Conservation (phyloP, 192 early-diverging fungal genomes). For the Jimgerdemannia lactiflua region DNA sequence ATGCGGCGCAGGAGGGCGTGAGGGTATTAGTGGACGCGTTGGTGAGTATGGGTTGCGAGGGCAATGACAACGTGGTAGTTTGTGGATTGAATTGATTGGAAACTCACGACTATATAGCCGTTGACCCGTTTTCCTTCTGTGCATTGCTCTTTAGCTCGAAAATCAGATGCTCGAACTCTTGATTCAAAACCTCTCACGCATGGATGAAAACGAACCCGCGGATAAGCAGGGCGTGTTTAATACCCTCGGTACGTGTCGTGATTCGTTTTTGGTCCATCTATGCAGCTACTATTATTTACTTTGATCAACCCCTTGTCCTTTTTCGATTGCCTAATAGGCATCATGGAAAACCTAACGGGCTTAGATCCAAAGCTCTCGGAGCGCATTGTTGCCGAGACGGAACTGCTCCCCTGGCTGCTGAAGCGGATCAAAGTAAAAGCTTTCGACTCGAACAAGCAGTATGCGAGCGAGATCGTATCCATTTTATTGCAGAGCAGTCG, state of each 20-base stretch:
- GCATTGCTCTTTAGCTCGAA: constrained; percentile 29
- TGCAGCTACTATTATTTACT: not conserved
- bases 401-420: constrained; percentile 74
- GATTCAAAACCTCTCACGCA: constrained; percentile 73
- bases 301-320: not conserved
- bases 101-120: not conserved
- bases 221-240: constrained; percentile 88
- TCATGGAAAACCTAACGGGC: constrained; percentile 85
- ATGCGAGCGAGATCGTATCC: constrained; percentile 81
- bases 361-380: constrained; percentile 68
- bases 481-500: constrained; percentile 75
- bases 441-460: constrained; percentile 85
- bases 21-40: constrained; percentile 66
- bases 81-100: not conserved
- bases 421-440: constrained; percentile 55
- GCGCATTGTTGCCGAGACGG: constrained; percentile 57
- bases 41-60: constrained; percentile 32
- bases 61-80: constrained; percentile 1
- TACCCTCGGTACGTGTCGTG: constrained; percentile 49
- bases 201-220: constrained; percentile 73
- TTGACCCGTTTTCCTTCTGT: not conserved
- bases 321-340: constrained; percentile 27
- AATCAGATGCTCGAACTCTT: constrained; percentile 72
- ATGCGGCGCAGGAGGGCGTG: constrained; percentile 50
- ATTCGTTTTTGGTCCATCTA: not conserved